Evolutionary conservation across 148 eudicot species (phyloP), one percentile per base, ranked within the genome.

Genomic region (Rhododendron griersonianum): DNA sequence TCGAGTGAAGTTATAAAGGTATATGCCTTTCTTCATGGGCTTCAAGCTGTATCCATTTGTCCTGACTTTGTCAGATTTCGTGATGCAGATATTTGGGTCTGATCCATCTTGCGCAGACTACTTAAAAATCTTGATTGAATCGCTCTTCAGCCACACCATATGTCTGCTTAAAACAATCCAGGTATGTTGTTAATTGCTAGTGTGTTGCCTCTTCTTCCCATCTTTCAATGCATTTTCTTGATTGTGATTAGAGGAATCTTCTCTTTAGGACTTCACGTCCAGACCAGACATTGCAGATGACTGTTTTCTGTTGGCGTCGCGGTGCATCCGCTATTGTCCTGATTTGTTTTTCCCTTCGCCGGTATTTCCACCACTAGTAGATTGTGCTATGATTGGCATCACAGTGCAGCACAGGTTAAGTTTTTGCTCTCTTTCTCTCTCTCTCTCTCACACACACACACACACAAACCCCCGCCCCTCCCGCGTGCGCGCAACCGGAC

Each of bases 1-100:
- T 94, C 99, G 63, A 98, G 99, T 90, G 99, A 98, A 93, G 99
- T 98, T 88, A 95, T 98, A 83, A 98, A 98, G 98, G 98, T 93
- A 84, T 44, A 82, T 67, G 53, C 7, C 82, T 18, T 57, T 80
- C 65, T 3, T 83, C 75, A 67, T 82, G 84, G 23, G 71, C 21
- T 57, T 57, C 81, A 59, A 84, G 59, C 67, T 23, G 53, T 88
- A 39, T 33, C 37, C 78, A 80, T 85, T 77, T 65, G 53, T 84
- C 51, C 65, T 86, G 63, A 84, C 69, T 65, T 84, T 44, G 33
- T 41, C 37, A 65, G 83, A 75, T 74, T 78, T 80, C 84, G 75
- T 87, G 81, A 81, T 85, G 91, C 98, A 98, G 99, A 98, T 98
- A 86, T 98, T 95, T 76, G 99, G 99, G 30, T 94, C 98, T 30